Conservation (phyloP, 352 stramenopile species). For the Globisporangium splendens region DNA sequence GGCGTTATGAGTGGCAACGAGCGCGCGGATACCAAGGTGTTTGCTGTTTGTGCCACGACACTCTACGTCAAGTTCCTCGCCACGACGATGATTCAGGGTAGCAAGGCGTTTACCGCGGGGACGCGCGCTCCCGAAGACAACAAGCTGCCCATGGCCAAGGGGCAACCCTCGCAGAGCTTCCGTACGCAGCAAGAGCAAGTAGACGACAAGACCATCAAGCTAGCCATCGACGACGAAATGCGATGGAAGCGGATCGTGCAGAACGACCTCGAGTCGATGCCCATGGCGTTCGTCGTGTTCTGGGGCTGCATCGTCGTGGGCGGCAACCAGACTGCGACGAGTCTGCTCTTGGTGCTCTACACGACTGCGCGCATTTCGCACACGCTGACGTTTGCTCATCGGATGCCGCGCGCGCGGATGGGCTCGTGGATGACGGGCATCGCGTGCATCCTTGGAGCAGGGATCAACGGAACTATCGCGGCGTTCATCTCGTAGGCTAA, state of each 20-base stretch:
- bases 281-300: slow-evolving; percentile 31
- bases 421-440: slow-evolving; percentile 19
- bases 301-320: slow-evolving; percentile 15
- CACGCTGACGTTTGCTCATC: slow-evolving; percentile 30
- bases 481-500: slow-evolving; percentile 1
- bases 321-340: slow-evolving; percentile 18
- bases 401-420: slow-evolving; percentile 27
- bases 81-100: slow-evolving; percentile 11
- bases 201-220: too few species aligned
- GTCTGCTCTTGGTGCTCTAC: slow-evolving; percentile 20
- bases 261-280: slow-evolving; percentile 15
- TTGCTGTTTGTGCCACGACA: too few species aligned
- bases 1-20: too few species aligned
- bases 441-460: slow-evolving; percentile 10
- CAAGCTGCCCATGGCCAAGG: too few species aligned
- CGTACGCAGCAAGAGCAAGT: too few species aligned
- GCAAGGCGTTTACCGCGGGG: too few species aligned
- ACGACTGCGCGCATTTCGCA: slow-evolving; percentile 26
- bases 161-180: too few species aligned
- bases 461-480: slow-evolving; percentile 13
- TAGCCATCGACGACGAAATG: slow-evolving; percentile 6
- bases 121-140: too few species aligned
- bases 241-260: slow-evolving; percentile 21
- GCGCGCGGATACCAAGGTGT: too few species aligned
- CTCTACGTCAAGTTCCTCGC: slow-evolving; percentile 32